Evolutionary conservation across 2,329 filamentous ascomycete genomes (phyloP).

Genomic region (Calonectria multiphialidica): DNA sequence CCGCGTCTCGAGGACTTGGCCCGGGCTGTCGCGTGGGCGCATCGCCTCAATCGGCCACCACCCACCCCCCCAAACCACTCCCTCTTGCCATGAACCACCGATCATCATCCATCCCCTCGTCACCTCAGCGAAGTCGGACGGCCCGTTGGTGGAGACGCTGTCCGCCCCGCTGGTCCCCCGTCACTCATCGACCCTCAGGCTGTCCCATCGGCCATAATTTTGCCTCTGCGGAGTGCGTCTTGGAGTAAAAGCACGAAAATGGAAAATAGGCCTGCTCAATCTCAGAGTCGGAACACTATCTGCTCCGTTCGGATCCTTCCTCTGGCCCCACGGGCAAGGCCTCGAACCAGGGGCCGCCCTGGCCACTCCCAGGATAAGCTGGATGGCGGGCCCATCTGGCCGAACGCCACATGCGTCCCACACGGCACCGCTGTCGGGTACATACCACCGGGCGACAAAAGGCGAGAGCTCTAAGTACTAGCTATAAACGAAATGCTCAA

Average conservation of each 20-base stretch:
- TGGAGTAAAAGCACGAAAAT: conserved; percentile 27
- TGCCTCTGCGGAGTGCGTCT: conserved; percentile 21
- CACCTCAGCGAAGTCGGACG: conserved; percentile 31
- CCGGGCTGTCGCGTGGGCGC: conserved; percentile 19
- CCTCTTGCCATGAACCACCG: not conserved
- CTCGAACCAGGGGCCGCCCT: conserved; percentile 35
- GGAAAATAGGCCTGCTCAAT: conserved; percentile 26
- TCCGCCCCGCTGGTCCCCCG: conserved; percentile 19
- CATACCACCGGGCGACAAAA: conserved; percentile 1
- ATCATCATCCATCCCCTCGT: conserved; percentile 3
- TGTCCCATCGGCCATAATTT: conserved; percentile 25
- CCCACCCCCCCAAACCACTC: not conserved
- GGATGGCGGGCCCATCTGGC: conserved; percentile 39
- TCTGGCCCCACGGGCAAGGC: conserved; percentile 36
- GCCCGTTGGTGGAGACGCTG: conserved; percentile 21
- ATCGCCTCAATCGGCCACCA: not conserved
- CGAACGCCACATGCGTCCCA: conserved; percentile 40
- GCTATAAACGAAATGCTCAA: conserved; percentile 3
- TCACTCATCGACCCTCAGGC: not conserved
- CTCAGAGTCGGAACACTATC: not conserved
- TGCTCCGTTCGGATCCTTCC: conserved; percentile 34
- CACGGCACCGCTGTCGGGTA: conserved; percentile 36
- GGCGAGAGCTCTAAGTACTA: conserved; percentile 6
- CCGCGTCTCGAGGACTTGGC: conserved; percentile 7
- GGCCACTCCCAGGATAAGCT: conserved; percentile 32